Base-by-base conservation (phyloP, 2,329 filamentous ascomycete genomes). In the Epicoccum sorghinum region DNA sequence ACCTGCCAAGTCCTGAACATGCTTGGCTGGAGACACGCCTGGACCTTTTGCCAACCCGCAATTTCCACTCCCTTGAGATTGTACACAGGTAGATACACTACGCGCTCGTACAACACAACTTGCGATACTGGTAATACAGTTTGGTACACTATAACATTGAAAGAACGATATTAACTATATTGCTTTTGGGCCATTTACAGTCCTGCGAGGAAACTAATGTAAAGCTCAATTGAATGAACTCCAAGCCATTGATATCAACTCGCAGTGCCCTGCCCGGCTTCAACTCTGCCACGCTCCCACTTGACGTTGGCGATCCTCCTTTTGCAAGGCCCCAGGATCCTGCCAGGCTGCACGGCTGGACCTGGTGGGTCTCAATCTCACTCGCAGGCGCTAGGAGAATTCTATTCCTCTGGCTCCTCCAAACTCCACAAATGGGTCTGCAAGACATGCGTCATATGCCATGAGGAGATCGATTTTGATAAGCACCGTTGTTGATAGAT, bases 331-430 rank as follows among this genome's bases (percentile, higher is more conserved):
- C 7, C 36, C 14, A 33, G 35, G 10, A 9, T 29, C 6, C 27
- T 29, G 27, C 6, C 24, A 37, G 18, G 37, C 42, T 42, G 38
- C 42, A 36, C 30, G 40, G 18, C 32, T 33, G 12, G 13, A 25
- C 10, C 4, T 22, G 37, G 52, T 55, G 52, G 43, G 43, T 40
- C 53, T 39, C 33, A 47, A 47, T 40, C 51, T 24, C 18, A 27
- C 29, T 42, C 53, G 53, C 47, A 56, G 44, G 47, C 27, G 27
- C 27, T 56, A 51, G 53, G 53, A 56, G 53, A 56, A 44, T 52
- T 51, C 14, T 10, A 18, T 45, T 14, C 35, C 23, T 39, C 25
- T 35, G 10, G 30, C 41, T 18, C 13, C 39, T 18, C 38, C 35
- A 6, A 43, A 43, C 39, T 47, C 53, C 51, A 47, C 47, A n/a